These are phyloP conservation scores for Pharus latifolius DNA, from an alignment of 176 grass and related monocot genomes.

Conservation along the genomic window DNA sequence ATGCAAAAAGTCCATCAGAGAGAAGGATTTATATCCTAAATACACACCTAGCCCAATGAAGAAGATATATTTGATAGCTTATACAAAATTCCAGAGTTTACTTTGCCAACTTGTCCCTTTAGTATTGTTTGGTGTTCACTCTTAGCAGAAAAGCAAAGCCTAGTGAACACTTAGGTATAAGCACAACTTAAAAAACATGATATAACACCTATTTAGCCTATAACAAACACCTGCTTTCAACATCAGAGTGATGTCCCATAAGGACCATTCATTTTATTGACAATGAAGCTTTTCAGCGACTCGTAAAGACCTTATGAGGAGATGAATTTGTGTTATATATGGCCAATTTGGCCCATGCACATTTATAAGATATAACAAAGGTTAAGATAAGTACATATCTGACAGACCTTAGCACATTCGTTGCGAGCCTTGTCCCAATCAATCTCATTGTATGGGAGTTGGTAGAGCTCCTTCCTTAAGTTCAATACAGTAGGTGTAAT, in stretches of 20 bases:
- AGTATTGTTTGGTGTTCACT: too few species aligned
- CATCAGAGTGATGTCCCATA: too few species aligned
- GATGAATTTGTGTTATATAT: background rate
- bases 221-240: too few species aligned
- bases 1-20: slow-evolving; percentile 2
- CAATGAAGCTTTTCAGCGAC: background rate
- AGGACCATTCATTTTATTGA: background rate
- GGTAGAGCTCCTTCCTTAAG: slow-evolving; percentile 74
- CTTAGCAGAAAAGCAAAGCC: too few species aligned
- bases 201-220: too few species aligned
- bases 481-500: slow-evolving; percentile 54
- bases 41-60: background rate
- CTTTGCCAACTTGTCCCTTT: too few species aligned
- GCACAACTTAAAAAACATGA: too few species aligned
- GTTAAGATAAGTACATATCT: background rate
- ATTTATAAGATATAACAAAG: background rate
- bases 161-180: too few species aligned
- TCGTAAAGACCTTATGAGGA: background rate
- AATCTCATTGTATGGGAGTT: slow-evolving; percentile 46
- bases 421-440: slow-evolving; percentile 92
- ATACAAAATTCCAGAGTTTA: background rate
- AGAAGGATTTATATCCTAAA: slow-evolving; percentile 1
- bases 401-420: slow-evolving; percentile 87
- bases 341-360: background rate
- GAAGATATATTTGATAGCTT: background rate